Evolutionary conservation across 2,329 filamentous ascomycete species (phyloP).

Genomic region (Arthroderma uncinatum): DNA sequence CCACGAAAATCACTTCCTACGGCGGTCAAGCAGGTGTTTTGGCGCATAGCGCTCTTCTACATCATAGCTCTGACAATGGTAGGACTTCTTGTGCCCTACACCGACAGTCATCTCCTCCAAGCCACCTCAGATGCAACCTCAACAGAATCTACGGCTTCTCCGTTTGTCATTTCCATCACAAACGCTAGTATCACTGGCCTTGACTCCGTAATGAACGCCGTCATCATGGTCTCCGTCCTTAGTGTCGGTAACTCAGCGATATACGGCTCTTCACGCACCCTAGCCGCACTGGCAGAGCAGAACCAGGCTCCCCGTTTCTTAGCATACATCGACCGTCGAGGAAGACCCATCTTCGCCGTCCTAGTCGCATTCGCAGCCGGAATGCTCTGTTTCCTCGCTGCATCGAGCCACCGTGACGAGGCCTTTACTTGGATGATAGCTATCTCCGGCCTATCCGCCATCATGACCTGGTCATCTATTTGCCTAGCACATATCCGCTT

Average conservation of each 20-base stretch:
- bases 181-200: conserved; percentile 57
- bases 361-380: conserved; percentile 62
- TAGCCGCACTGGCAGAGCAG: conserved; percentile 65
- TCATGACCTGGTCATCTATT: conserved; percentile 38
- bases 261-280: conserved; percentile 52
- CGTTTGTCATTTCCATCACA: conserved; percentile 61
- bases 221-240: conserved; percentile 61
- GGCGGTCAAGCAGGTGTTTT: conserved; percentile 44
- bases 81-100: conserved; percentile 55
- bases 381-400: conserved; percentile 66
- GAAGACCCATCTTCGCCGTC: conserved; percentile 50
- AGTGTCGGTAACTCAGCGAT: conserved; percentile 59
- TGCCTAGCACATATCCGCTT: conserved; percentile 40
- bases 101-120: conserved; percentile 47
- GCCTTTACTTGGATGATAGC: conserved; percentile 60
- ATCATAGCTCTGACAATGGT: conserved; percentile 46
- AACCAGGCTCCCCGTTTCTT: conserved; percentile 60
- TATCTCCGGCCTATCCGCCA: conserved; percentile 53
- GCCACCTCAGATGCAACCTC: conserved; percentile 40
- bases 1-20: conserved; percentile 44
- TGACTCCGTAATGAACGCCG: conserved; percentile 62
- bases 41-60: conserved; percentile 48
- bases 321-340: conserved; percentile 54
- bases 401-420: conserved; percentile 46
- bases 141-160: conserved; percentile 55